Conservation (phyloP, 352 stramenopile species). For the Globisporangium yorkense region DNA sequence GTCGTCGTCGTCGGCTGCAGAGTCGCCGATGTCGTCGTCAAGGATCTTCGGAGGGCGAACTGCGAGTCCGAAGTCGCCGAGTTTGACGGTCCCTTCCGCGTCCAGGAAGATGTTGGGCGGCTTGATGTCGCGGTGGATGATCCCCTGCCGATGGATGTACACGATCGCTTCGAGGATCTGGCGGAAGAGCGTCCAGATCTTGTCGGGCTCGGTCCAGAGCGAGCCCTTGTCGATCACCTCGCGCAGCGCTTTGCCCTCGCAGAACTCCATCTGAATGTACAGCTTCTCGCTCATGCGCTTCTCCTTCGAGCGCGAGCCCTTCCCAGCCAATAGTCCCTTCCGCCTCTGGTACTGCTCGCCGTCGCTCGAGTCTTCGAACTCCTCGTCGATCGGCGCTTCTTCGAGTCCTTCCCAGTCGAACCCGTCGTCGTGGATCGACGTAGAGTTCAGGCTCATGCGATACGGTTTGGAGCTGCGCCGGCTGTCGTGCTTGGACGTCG, state of each 20-base stretch:
- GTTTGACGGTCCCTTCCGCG: conserved; percentile 87
- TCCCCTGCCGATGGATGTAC: conserved; percentile 92
- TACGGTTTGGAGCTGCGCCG: conserved; percentile 31
- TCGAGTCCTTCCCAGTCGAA: conserved; percentile 69
- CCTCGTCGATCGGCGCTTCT: conserved; percentile 37
- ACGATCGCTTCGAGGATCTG: conserved; percentile 94
- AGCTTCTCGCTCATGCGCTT: conserved; percentile 70
- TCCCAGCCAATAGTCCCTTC: conserved; percentile 4
- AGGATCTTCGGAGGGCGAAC: conserved; percentile 64
- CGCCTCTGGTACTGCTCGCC: conserved; percentile 1
- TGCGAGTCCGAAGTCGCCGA: conserved; percentile 94
- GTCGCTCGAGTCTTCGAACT: conserved; percentile 21
- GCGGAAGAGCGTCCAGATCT: conserved; percentile 92
- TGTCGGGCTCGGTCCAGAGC: conserved; percentile 77
- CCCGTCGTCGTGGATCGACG: conserved; percentile 39
- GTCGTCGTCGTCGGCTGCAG: conserved; percentile 11
- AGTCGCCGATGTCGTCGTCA: conserved; percentile 38
- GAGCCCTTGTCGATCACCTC: conserved; percentile 92
- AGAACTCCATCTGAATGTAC: conserved; percentile 97
- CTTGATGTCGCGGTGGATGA: conserved; percentile 93
- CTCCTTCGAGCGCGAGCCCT: conserved; percentile 3
- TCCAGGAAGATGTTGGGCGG: conserved; percentile 94
- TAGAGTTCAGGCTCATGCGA: conserved; percentile 2
- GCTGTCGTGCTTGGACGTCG: conserved; percentile 59
- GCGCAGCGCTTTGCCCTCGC: conserved; percentile 88